Base-by-base conservation (phyloP, 495 filamentous ascomycete species). In the Lepraria neglecta region DNA sequence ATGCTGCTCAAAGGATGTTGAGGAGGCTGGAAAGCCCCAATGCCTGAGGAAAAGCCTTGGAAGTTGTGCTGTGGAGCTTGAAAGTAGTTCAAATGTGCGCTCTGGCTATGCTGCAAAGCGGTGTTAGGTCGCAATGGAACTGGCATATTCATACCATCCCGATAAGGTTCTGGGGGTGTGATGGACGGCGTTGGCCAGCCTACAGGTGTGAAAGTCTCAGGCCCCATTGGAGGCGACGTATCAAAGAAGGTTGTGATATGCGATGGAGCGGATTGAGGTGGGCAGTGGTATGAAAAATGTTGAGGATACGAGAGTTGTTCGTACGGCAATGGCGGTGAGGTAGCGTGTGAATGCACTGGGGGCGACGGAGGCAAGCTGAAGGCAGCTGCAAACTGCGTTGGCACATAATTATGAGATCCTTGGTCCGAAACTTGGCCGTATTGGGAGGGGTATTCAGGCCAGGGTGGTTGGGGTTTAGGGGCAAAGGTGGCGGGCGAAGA, bases 211-310 rank as follows among this genome's bases (percentile, higher is more conserved):
- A 67, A 67, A 6, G 48, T 42, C 46, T 47, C 64, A 38, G 51
- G 59, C 38, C 59, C 51, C 38, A 56, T 52, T 33, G 63, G 46
- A 38, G 62, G 63, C 3, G 67, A 67, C 42, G 46, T 46, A 27
- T 60, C 59, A 35, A 67, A 69, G 50, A 69, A 69, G 28, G 48
- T 65, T 33, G 65, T 69, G 35, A 63, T 42, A 9, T 65, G 67
- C 19, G 67, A 63, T 55, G 67, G 67, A 2, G 67, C 67, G 31
- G 67, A 69, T 21, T 65, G 65, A 9, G 67, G 67, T 30, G 67
- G 67, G 38, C 58, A 63, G 35, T 65, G 65, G 51, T 59, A 64
- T 17, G 56, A 5, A 19, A 52, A 27, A 28, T 58, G 54, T 19
- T 62, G 56, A 27, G 57, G 43, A 21, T 53, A 40, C 28, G 46